phyloP scores from a whole-genome alignment of 2,329 filamentous ascomycete genomes.

The Plenodomus tracheiphilus region DNA sequence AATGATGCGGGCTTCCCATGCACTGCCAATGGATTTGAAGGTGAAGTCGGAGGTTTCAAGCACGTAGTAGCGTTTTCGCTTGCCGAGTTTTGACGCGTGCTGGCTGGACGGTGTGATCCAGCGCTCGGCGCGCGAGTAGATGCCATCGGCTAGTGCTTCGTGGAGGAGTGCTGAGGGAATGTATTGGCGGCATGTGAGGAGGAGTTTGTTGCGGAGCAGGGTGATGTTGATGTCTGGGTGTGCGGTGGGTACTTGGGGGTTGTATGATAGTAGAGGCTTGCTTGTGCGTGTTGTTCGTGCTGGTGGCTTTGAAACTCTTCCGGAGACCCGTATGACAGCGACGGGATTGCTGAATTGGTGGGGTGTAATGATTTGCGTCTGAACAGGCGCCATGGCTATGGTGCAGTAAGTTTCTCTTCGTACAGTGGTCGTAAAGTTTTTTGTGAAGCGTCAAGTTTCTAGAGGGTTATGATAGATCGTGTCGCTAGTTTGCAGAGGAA shows the following conservation, averaged over 20 bases:
- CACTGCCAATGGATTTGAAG: constrained; percentile 21
- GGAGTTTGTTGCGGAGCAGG: constrained; percentile 30
- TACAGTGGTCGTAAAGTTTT: constrained; percentile 1
- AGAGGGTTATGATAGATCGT: neutral
- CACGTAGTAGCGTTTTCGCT: constrained; percentile 29
- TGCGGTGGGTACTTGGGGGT: constrained; percentile 24
- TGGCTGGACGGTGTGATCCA: constrained; percentile 28
- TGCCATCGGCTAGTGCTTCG: constrained; percentile 26
- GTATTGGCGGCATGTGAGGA: constrained; percentile 28
- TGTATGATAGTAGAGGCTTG: constrained; percentile 24
- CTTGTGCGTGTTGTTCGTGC: constrained; percentile 23
- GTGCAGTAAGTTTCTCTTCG: neutral
- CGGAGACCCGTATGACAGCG: constrained; percentile 22
- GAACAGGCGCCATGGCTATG: constrained; percentile 25
- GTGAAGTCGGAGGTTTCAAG: constrained; percentile 23
- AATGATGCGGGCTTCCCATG: constrained; percentile 28
- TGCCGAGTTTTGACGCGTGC: constrained; percentile 17
- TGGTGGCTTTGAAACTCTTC: constrained; percentile 22
- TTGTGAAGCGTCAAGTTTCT: neutral
- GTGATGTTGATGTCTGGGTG: constrained; percentile 32
- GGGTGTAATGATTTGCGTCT: constrained; percentile 30
- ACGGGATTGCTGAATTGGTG: constrained; percentile 23
- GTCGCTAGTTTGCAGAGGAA: neutral
- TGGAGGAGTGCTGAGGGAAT: constrained; percentile 18
- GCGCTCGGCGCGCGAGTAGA: constrained; percentile 25